These are phyloP conservation scores for Penicillium sp. DNA, from an alignment of 2,329 filamentous ascomycete genomes.

Conservation along the genomic window DNA sequence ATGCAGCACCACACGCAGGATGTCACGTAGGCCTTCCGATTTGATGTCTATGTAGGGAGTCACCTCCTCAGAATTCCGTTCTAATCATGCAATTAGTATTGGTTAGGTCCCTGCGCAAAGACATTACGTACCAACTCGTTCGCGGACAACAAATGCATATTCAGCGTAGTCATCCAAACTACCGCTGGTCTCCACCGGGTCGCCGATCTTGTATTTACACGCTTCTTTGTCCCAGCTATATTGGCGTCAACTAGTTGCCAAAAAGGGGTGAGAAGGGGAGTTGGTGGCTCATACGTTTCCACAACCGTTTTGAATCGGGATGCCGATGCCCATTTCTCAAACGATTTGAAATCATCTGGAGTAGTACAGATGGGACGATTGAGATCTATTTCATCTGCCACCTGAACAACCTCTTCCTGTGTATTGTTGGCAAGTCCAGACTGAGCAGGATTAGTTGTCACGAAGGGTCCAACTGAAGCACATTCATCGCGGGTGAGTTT, in stretches of 20 bases:
- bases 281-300: not conserved
- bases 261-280: no score
- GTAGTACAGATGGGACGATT: not conserved
- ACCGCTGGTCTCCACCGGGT: constrained; percentile 14
- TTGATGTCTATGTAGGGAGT: not conserved
- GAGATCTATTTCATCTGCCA: not conserved
- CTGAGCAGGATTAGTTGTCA: not conserved
- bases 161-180: constrained; percentile 13
- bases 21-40: not conserved
- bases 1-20: not conserved
- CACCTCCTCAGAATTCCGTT: constrained; percentile 7
- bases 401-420: not conserved
- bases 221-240: constrained; percentile 21
- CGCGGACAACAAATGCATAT: constrained; percentile 20
- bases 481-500: not conserved
- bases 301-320: not conserved
- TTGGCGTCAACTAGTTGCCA: no score
- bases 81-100: constrained; percentile 14
- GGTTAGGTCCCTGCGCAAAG: not conserved
- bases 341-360: not conserved
- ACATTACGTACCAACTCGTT: constrained; percentile 15
- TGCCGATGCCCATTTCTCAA: not conserved
- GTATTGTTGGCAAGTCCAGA: not conserved
- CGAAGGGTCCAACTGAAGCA: not conserved
- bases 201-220: constrained; percentile 24